Percentiles rank a stretch among this genome's conserved stretches.
These are phyloP conservation scores for Penicillium sp. DNA, from an alignment of 2,329 filamentous ascomycete genomes.

Conservation along the genomic window DNA sequence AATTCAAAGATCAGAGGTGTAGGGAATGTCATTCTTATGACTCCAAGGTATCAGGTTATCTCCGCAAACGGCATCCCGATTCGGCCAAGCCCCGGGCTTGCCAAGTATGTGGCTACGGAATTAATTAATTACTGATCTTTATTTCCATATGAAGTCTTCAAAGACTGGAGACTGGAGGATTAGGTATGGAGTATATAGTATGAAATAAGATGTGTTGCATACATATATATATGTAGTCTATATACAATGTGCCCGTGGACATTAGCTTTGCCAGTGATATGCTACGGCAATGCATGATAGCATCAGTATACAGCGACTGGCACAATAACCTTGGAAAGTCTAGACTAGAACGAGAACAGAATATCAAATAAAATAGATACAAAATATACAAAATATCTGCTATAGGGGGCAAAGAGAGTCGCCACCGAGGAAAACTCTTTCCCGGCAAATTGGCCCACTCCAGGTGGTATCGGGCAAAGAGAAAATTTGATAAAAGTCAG, in stretches of 20 bases:
- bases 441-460: slow-evolving; percentile 5
- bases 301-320: background rate
- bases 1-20: no score
- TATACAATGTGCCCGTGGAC: background rate
- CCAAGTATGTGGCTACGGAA: background rate
- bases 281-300: background rate
- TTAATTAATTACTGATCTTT: background rate
- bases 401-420: background rate
- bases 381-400: background rate
- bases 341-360: background rate
- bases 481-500: background rate
- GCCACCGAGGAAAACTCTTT: slow-evolving; percentile 6
- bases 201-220: background rate
- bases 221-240: background rate
- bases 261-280: background rate
- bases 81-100: background rate
- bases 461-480: background rate
- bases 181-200: background rate
- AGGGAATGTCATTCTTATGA: background rate
- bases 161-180: background rate
- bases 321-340: background rate
- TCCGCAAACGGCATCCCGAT: slow-evolving; percentile 2
- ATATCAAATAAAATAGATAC: background rate
- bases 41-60: background rate
- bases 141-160: background rate